phyloP scores from a whole-genome alignment of 2,329 filamentous ascomycete species.

The Penicillium digitatum region DNA sequence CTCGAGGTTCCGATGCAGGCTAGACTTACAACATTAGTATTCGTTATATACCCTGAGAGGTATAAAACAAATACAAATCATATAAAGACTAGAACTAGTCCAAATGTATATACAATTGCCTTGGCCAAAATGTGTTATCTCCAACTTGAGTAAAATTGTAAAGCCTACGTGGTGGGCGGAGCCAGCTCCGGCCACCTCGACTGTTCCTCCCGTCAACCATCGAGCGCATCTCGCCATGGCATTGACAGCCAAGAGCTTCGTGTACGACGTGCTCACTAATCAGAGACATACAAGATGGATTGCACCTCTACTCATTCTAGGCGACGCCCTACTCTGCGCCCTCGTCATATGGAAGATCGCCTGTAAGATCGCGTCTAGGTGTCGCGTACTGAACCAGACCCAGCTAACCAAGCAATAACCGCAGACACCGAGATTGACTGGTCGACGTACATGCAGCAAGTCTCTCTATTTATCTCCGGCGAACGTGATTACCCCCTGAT shows the following conservation, averaged over 20 bases:
- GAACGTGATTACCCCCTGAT: slow-evolving; percentile 87
- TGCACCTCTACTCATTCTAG: slow-evolving; percentile 61
- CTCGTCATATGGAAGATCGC: slow-evolving; percentile 76
- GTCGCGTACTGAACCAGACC: slow-evolving; percentile 4
- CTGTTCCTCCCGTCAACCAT: slow-evolving; percentile 12
- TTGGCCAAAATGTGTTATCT: not conserved
- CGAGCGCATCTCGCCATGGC: slow-evolving; percentile 29
- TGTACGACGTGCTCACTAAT: slow-evolving; percentile 48
- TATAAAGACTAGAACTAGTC: not conserved
- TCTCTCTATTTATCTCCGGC: slow-evolving; percentile 72
- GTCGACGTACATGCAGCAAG: slow-evolving; percentile 94
- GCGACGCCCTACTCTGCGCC: slow-evolving; percentile 68
- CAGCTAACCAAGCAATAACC: slow-evolving; percentile 13
- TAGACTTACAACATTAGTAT: slow-evolving; percentile 4
- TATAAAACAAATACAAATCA: slow-evolving; percentile 13
- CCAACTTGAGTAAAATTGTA: not conserved
- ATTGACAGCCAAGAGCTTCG: slow-evolving; percentile 23
- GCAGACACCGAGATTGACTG: slow-evolving; percentile 97
- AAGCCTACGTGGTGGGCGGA: not conserved
- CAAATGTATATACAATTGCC: not conserved
- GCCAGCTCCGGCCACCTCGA: slow-evolving; percentile 20
- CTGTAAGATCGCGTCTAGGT: slow-evolving; percentile 55
- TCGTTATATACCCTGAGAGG: slow-evolving; percentile 16
- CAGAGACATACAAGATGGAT: slow-evolving; percentile 60
- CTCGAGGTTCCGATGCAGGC: slow-evolving; percentile 8